Evolutionary conservation across 2,329 filamentous ascomycete genomes (phyloP).

Genomic region (Fusarium longipes): DNA sequence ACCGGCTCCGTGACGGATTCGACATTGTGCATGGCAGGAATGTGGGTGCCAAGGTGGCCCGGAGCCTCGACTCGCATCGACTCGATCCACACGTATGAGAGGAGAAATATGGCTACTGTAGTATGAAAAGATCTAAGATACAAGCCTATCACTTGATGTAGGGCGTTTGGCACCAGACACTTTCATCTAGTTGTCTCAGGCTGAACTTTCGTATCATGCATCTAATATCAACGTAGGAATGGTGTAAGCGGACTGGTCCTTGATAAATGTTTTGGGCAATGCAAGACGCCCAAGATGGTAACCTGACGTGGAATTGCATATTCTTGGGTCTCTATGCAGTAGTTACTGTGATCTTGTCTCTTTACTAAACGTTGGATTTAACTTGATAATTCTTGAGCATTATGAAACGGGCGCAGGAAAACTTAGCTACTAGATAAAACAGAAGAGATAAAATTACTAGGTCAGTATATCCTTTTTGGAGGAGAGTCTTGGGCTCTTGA

Average conservation of each 20-base stretch:
- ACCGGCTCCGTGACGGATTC: conserved; percentile 33
- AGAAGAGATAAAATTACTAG: too few relatives aligned
- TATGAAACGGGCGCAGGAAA: too few relatives aligned
- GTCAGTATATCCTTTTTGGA: too few relatives aligned
- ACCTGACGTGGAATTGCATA: background rate
- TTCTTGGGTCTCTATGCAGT: conserved; percentile 11
- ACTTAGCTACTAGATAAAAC: too few relatives aligned
- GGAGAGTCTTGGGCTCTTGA: too few relatives aligned
- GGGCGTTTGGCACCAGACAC: conserved; percentile 11
- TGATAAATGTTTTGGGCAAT: background rate
- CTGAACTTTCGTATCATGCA: conserved; percentile 6
- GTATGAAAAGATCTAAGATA: conserved; percentile 1
- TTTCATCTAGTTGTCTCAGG: conserved; percentile 11
- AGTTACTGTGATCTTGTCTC: background rate
- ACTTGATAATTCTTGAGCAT: background rate
- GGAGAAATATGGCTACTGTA: conserved; percentile 8
- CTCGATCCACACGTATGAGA: conserved; percentile 14
- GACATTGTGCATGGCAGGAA: conserved; percentile 36
- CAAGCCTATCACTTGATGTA: conserved; percentile 2
- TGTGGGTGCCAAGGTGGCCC: conserved; percentile 18
- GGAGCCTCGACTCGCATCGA: conserved; percentile 20
- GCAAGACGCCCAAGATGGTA: conserved; percentile 8
- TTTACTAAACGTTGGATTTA: background rate
- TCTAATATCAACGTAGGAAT: conserved; percentile 11
- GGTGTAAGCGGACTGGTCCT: conserved; percentile 18